Percentiles rank a stretch among this genome's conserved stretches.
These are phyloP conservation scores for Sorghum bicolor DNA, from an alignment of 176 grass and related monocot genomes.

Conservation along the genomic window Sorghum_bicolor_NCBIv3 NC_012870.2:3568501-3569000, in stretches of 20 bases:
- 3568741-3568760: constrained; percentile 83
- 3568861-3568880: background rate
- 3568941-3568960: background rate
- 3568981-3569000: background rate
- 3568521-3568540: too few species aligned
- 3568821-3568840: background rate
- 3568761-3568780: constrained; percentile 49
- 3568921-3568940: background rate
- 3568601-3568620: background rate
- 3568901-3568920: background rate
- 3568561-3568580: background rate
- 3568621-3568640: background rate
- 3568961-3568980: background rate
- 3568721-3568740: constrained; percentile 84
- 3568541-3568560: background rate
- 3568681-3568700: constrained; percentile 68
- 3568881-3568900: background rate
- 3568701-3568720: constrained; percentile 87
- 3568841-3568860: background rate
- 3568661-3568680: constrained; percentile 19
- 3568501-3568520: background rate
- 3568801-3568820: background rate
- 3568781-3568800: background rate
- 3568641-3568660: background rate
- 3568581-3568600: background rate